Evolutionary conservation across 331 rosid genomes (phyloP).

Genomic region (Malus hybrid): DNA sequence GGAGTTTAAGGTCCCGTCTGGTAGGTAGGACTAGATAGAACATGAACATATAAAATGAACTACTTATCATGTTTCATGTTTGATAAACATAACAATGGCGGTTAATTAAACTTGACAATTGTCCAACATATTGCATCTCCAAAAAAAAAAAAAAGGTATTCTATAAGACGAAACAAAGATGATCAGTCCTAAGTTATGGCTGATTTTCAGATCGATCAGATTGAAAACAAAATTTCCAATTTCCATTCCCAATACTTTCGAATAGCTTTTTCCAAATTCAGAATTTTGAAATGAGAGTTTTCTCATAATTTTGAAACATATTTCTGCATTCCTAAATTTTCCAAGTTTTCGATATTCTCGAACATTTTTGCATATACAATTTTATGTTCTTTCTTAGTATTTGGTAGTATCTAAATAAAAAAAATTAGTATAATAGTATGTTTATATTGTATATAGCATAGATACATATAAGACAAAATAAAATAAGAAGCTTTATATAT

Average conservation of each 20-base stretch:
- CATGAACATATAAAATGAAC: not conserved
- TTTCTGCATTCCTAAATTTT: not conserved
- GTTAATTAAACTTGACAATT: too few species aligned
- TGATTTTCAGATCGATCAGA: not conserved
- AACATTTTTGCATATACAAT: not conserved
- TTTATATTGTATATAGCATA: not conserved
- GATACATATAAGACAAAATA: not conserved
- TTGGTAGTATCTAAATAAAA: not conserved
- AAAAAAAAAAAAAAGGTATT: too few species aligned
- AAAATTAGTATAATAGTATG: not conserved
- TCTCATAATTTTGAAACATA: too few species aligned
- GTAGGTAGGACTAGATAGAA: not conserved
- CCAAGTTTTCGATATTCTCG: not conserved
- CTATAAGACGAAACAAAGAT: not conserved
- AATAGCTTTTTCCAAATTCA: not conserved
- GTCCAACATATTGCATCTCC: not conserved
- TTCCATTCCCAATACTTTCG: not conserved
- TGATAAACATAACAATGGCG: not conserved
- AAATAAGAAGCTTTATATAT: too few species aligned
- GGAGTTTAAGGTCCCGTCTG: not conserved
- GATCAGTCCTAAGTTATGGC: not conserved
- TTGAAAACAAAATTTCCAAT: not conserved
- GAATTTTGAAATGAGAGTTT: not conserved
- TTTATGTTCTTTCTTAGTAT: not conserved
- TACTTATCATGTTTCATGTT: not conserved